Base-by-base conservation (phyloP, 805 yeast genomes). In the Lipomyces chichibuensis region DNA sequence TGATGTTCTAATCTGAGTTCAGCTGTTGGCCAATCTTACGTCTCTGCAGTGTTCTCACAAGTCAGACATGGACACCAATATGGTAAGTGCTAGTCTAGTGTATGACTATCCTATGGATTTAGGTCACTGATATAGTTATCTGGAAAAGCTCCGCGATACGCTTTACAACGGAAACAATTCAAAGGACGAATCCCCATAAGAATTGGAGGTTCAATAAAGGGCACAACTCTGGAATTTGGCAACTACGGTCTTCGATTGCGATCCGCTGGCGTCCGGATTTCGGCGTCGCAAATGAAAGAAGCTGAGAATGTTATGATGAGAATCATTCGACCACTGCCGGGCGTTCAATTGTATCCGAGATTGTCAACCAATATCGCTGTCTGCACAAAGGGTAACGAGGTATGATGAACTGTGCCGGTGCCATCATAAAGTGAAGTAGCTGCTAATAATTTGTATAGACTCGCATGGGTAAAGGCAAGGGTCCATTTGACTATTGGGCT, bases 391-490 rank as follows among this genome's bases (percentile, higher is more conserved):
- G 99, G 99, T 81, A 95, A 95, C 78, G 97, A 95, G 69, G 71
- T 67, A 59, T 11, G 69, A 35, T 6, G 6, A 32, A 25, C 17
- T n/a, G 39, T 51, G 29, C 2, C 7, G 20, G 23, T 51, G 43
- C 9, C 6, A 43, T 7, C 35, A n/a, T 13, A 29, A 6, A 7
- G 32, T 5, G 17, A 52, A 3, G 33, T 52, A 52, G 17, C 55
- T 49, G 23, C 27, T 11, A 39, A 39, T 17, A 2, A 43, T 33
- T 25, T 17, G n/a, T n/a, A 13, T 53, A 67, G 78, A 92, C 97
- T 11, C 95, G 99, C 88, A 95, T 95, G 99, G 99, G 99, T 83
- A 95, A 95, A 79, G 99, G 99, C 82, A 95, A 95, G 80, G 99
- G 99, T 80, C 89, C 93, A 0, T 94, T 95, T 77, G 97, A 92